phyloP scores from a whole-genome alignment of 176 grass and related monocot species.

The Zoysia pacifica region DNA sequence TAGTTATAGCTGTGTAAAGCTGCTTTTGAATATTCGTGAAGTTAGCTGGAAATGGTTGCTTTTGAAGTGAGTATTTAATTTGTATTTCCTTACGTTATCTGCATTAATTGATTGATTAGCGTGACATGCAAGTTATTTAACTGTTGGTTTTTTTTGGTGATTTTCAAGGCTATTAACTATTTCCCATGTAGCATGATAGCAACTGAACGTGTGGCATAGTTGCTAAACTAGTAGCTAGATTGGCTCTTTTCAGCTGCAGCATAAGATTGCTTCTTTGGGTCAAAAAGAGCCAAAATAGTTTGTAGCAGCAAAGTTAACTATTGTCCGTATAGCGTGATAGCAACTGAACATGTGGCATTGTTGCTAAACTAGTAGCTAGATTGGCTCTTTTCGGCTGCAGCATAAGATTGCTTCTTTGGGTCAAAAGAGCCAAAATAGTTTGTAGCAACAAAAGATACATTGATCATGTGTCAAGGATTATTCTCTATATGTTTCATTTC shows the following conservation, averaged over 20 bases:
- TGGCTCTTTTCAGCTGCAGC: background rate
- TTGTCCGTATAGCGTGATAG: background rate
- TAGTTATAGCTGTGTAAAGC: background rate
- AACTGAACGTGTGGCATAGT: background rate
- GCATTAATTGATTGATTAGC: background rate
- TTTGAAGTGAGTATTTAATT: background rate
- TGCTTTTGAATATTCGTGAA: background rate
- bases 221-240: conserved; percentile 1
- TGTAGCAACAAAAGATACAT: background rate
- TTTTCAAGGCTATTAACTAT: background rate
- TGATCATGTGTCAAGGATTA: background rate
- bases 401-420: background rate
- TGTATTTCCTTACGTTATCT: background rate
- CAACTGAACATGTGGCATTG: background rate
- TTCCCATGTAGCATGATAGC: background rate
- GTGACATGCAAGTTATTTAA: background rate
- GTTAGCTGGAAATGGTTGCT: background rate
- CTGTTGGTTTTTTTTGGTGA: conserved; percentile 13
- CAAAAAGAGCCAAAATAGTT: background rate
- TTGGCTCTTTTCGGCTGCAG: background rate
- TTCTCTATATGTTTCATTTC: background rate
- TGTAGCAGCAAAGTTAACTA: background rate
- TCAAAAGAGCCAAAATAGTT: background rate
- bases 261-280: background rate
- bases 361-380: conserved; percentile 1